A percentile compares a stretch with the other conserved stretches of the same genome.
Evolutionary conservation across 768 basidiomycete genomes (phyloP).

Genomic region (Suillus luteus): DNA sequence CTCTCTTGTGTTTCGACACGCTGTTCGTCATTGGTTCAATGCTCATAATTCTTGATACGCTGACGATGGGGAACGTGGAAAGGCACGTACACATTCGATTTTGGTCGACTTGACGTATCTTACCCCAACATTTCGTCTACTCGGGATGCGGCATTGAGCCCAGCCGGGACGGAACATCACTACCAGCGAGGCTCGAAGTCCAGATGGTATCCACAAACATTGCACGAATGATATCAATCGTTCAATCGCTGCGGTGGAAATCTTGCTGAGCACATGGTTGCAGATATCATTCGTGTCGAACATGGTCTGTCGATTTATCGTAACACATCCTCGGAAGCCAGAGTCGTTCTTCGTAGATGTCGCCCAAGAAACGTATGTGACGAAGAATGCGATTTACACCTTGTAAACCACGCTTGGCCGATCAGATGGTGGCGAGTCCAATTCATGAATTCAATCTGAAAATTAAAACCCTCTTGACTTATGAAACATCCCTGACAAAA

Average conservation of each 20-base stretch:
- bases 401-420: constrained; percentile 12
- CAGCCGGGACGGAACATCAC: too few species aligned
- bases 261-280: not conserved
- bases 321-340: constrained; percentile 23
- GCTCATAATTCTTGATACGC: too few species aligned
- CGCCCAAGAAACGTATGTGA: constrained; percentile 24
- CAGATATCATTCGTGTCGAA: constrained; percentile 8
- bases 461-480: not conserved
- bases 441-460: too few species aligned
- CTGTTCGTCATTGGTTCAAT: too few species aligned
- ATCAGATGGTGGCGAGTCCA: constrained; percentile 5
- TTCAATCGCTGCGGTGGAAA: not conserved
- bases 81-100: too few species aligned
- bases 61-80: too few species aligned
- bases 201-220: not conserved
- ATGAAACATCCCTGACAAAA: not conserved
- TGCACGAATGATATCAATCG: not conserved
- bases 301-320: constrained; percentile 23
- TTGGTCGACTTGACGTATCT: too few species aligned
- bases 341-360: constrained; percentile 24
- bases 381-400: constrained; percentile 25
- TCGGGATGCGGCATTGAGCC: too few species aligned
- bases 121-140: too few species aligned
- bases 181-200: too few species aligned
- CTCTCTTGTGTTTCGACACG: too few species aligned